Evolutionary conservation across 306 rosid genomes (phyloP), one percentile per base, ranked within the genome.

Genomic region (peach (Prunus persica)): DNA sequence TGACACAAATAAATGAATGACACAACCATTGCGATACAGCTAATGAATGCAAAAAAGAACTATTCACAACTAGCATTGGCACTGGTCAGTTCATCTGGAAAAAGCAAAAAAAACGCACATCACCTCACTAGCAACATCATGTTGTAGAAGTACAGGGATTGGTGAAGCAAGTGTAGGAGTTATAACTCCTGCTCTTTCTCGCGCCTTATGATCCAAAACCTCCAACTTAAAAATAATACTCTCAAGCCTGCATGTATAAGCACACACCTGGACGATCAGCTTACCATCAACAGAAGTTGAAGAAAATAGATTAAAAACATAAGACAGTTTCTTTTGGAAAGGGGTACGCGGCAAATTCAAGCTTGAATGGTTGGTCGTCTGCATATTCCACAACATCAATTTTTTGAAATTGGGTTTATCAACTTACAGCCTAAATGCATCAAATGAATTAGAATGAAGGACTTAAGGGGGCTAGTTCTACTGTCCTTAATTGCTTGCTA

Each of bases 141-240:
- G 84, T 73, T 90, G 93, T 61, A 95, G 89, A 76, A 82, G 91
- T 71, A 92, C 89, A 73, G 91, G 92, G 82, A 92, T 85, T 18
- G 97, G 97, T 11, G 93, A 85, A 76, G 97, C 97, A 69, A 95
- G 97, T 60, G 97, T 90, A 24, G 94, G 96, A 65, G 92, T 84
- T 82, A 90, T 88, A 70, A 92, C 88, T 77, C 97, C 97, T 67
- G 97, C 93, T 82, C 97, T 95, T 87, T 95, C 99, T 54, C 99
- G 91, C 66, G 96, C 97, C 86, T 92, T 95, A 76, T 90, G 99
- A 83, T 95, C 99, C 92, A 90, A 83, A 67, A 92, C 96, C 88
- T 95, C 99, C 90, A 95, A 81, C 93, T 92, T 95, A 83, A 92
- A 95, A 82, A 95, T 65, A 75, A 95, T 87, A 81, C 50, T 66